phyloP scores from a whole-genome alignment of 148 eudicot genomes.

The Suaeda aralocaspica region DNA sequence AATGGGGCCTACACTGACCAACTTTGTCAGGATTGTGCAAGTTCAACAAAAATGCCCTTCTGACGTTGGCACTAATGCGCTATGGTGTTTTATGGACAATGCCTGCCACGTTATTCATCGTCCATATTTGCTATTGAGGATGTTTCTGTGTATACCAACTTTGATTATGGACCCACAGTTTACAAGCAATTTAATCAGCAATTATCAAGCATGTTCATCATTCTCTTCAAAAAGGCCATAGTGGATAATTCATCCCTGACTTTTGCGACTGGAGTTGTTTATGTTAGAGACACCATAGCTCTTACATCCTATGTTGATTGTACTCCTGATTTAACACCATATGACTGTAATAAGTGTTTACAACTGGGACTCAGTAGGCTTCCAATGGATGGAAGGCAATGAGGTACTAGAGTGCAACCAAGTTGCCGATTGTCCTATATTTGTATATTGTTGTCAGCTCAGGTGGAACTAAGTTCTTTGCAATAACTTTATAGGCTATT shows the following conservation, averaged over 20 bases:
- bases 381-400: constrained; percentile 21
- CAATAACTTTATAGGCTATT: neutral
- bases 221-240: constrained; percentile 13
- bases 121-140: constrained; percentile 18
- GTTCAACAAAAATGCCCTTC: constrained; percentile 2
- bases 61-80: constrained; percentile 7
- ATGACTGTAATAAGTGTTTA: constrained; percentile 26
- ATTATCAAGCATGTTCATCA: constrained; percentile 15
- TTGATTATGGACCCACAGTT: constrained; percentile 17
- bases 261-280: constrained; percentile 12
- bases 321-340: constrained; percentile 20
- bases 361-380: constrained; percentile 18
- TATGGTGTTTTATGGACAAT: constrained; percentile 14
- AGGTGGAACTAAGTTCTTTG: constrained; percentile 8
- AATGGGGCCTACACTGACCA: constrained; percentile 3
- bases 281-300: neutral
- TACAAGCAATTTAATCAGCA: constrained; percentile 20
- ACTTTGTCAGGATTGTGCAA: constrained; percentile 16
- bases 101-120: constrained; percentile 22
- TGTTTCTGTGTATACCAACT: constrained; percentile 10
- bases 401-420: constrained; percentile 17
- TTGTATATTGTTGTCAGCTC: constrained; percentile 13
- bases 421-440: constrained; percentile 26
- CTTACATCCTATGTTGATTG: constrained; percentile 23
- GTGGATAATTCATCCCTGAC: constrained; percentile 12